Evolutionary conservation across 331 rosid species (phyloP), one percentile per base, ranked within the genome.

Genomic region (Quercus tomentella): DNA sequence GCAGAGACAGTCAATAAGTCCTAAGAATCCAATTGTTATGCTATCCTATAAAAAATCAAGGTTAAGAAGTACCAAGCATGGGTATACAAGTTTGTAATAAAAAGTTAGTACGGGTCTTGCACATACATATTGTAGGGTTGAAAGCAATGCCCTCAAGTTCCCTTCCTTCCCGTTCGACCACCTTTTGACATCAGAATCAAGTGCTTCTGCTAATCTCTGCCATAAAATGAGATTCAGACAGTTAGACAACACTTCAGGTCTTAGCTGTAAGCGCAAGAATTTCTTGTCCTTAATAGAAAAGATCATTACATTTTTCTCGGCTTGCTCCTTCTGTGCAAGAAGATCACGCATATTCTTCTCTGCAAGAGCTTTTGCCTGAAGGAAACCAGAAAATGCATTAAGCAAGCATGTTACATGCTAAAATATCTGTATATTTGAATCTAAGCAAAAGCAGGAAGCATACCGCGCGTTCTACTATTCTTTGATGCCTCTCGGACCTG

Each of bases 111-210:
- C 76, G 76, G 74, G 74, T 85, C 43, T 75, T 33, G 77, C 56
- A 82, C 94, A 41, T 89, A 94, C 97, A 86, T 92, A 92, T 87
- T 94, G 98, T 81, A 94, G 86, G 26, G 98, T 91, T n/a, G 98
- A 94, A 66, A 94, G 98, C 84, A 94, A 75, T 14, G 97, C 95
- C 72, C 97, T 94, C 89, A 94, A 84, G 80, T 94, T 94, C 70
- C 98, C 93, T 75, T 89, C 87, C 87, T 94, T 94, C 85, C 98
- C 98, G 70, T 90, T 86, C 5, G 98, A 94, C 98, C 98, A 94
- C 86, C 98, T 88, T 88, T 85, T 94, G 80, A 94, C 97, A 81
- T 94, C 94, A 41, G 90, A 88, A 87, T 92, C 96, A 5, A 92
- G 94, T 80, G 82, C 66, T 87, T 91, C 97, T 2, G 97, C 97